These are phyloP conservation scores for Carnegiea gigantea DNA, from an alignment of 179 eudicot genomes.

Conservation along the genomic window DNA sequence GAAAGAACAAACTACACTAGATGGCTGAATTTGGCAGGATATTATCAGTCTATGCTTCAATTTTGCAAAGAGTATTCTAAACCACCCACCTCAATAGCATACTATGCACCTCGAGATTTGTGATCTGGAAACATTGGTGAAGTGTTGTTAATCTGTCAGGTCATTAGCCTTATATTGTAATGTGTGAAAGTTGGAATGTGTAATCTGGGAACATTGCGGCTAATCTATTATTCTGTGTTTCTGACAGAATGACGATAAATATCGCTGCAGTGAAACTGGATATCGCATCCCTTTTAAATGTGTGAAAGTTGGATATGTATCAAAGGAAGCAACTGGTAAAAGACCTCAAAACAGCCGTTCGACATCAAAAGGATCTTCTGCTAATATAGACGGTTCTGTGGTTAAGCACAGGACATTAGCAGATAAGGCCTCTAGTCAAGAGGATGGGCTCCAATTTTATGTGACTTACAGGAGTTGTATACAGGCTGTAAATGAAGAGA, in stretches of 20 bases:
- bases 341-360: slow-evolving; percentile 38
- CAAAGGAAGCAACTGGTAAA: slow-evolving; percentile 34
- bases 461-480: slow-evolving; percentile 85
- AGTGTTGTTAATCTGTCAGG: neutral
- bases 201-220: neutral
- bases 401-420: slow-evolving; percentile 42
- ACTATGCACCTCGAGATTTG: neutral
- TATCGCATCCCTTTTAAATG: slow-evolving; percentile 88
- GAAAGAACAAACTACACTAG: neutral
- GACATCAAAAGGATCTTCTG: slow-evolving; percentile 35
- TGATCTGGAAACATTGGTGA: neutral
- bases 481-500: slow-evolving; percentile 72
- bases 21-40: neutral
- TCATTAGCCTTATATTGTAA: neutral
- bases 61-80: neutral
- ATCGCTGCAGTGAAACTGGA: slow-evolving; percentile 95
- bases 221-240: slow-evolving; percentile 16
- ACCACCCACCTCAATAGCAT: neutral
- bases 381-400: slow-evolving; percentile 26
- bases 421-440: slow-evolving; percentile 41
- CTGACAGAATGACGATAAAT: slow-evolving; percentile 68
- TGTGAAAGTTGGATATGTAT: slow-evolving; percentile 35
- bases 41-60: no score
- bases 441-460: slow-evolving; percentile 43
- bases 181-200: no score